Percentiles rank a stretch among this genome's conserved stretches.
Conservation (phyloP, 805 yeast species). For the Yarrowia alimentaria region DNA sequence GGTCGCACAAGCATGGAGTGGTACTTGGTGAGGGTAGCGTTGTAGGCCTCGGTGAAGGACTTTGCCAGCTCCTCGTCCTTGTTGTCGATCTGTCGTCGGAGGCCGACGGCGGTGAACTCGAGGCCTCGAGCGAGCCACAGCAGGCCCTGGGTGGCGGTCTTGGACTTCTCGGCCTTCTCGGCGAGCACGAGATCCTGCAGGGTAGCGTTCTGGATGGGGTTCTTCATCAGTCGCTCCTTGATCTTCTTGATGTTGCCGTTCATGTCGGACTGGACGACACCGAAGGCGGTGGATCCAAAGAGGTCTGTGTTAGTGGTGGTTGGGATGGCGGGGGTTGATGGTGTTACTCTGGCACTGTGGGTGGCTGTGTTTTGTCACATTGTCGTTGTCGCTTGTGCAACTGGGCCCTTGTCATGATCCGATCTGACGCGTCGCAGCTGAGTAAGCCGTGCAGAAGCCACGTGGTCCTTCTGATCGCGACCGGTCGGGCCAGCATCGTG, state of each 20-base stretch:
- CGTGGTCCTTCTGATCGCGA: too few relatives aligned
- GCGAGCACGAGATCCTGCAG: slow-evolving; percentile 73
- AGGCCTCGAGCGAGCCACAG: slow-evolving; percentile 81
- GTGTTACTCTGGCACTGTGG: too few relatives aligned
- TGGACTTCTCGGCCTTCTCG: slow-evolving; percentile 65
- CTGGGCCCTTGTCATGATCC: too few relatives aligned
- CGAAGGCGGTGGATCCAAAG: slow-evolving; percentile 79
- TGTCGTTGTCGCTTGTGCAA: too few relatives aligned
- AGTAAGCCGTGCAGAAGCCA: too few relatives aligned
- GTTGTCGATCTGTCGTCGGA: slow-evolving; percentile 71
- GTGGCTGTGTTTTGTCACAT: too few relatives aligned
- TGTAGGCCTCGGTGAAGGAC: slow-evolving; percentile 82
- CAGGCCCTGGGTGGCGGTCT: slow-evolving; percentile 86
- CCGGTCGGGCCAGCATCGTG: too few relatives aligned
- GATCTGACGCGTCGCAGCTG: too few relatives aligned
- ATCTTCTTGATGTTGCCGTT: slow-evolving; percentile 80
- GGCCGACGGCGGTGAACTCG: slow-evolving; percentile 85
- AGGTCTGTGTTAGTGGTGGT: slow-evolving; percentile 52
- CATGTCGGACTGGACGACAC: slow-evolving; percentile 84
- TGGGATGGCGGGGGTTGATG: too few relatives aligned
- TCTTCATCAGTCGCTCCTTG: slow-evolving; percentile 59
- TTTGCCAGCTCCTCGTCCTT: slow-evolving; percentile 63
- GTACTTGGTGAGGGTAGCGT: slow-evolving; percentile 73
- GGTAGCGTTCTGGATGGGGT: slow-evolving; percentile 63
- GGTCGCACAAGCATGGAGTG: slow-evolving; percentile 83